phyloP scores from a whole-genome alignment of 768 basidiomycete species.

The Amanita rubescens region DNA sequence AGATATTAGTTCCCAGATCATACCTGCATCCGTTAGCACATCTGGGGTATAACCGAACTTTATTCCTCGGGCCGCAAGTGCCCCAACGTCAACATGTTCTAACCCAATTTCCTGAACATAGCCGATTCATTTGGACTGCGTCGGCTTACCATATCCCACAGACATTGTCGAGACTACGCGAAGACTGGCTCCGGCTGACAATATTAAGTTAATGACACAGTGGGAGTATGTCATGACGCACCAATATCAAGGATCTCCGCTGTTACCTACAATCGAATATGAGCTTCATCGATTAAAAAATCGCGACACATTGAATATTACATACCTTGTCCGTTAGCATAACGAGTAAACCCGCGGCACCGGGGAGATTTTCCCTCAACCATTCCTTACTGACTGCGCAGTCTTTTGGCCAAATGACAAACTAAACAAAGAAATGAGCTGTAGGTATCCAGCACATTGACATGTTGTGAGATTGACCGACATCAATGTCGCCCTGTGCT shows the following conservation, averaged over 20 bases:
- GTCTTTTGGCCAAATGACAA: constrained; percentile 45
- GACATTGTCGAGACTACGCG: constrained; percentile 91
- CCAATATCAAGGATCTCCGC: constrained; percentile 62
- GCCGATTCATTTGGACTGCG: neutral
- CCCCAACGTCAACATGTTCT: constrained; percentile 78
- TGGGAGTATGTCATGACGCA: constrained; percentile 11
- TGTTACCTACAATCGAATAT: constrained; percentile 46
- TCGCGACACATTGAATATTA: neutral
- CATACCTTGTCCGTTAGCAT: constrained; percentile 68
- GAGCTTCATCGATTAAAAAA: neutral
- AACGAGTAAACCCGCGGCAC: constrained; percentile 54
- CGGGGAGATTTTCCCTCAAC: constrained; percentile 67
- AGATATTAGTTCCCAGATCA: constrained; percentile 4
- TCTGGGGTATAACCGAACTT: constrained; percentile 90
- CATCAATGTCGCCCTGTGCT: constrained; percentile 47
- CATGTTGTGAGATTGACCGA: constrained; percentile 16
- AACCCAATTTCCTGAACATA: neutral
- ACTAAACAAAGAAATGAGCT: constrained; percentile 14
- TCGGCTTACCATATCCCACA: constrained; percentile 65
- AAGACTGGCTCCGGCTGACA: constrained; percentile 64
- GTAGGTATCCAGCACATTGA: neutral
- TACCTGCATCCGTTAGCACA: constrained; percentile 87
- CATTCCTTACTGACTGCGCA: constrained; percentile 52
- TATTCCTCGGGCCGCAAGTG: constrained; percentile 52
- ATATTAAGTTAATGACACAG: neutral